Evolutionary conservation across 2,329 filamentous ascomycete genomes (phyloP).

Genomic region (Lasiodiplodia theobromae): DNA sequence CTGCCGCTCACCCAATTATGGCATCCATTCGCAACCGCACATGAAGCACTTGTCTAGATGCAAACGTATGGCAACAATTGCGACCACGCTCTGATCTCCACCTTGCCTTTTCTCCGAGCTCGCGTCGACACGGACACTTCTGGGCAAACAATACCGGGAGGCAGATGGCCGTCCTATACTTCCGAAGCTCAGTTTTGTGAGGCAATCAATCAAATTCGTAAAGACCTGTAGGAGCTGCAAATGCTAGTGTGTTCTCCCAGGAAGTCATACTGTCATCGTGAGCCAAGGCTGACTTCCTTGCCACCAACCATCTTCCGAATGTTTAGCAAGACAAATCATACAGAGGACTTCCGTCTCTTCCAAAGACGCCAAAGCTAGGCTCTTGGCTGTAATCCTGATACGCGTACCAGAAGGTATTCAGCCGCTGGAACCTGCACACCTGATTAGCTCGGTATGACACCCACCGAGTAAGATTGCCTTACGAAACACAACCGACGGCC

Average conservation of each 20-base stretch:
- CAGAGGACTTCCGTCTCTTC: conserved; percentile 44
- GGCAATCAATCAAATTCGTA: no score
- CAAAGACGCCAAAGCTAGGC: conserved; percentile 75
- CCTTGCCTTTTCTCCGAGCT: no score
- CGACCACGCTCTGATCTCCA: no score
- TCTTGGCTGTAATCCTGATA: conserved; percentile 70
- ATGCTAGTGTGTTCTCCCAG: not conserved
- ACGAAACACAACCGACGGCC: conserved; percentile 61
- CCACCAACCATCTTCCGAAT: not conserved
- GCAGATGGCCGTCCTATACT: no score
- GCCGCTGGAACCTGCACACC: conserved; percentile 62
- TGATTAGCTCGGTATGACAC: conserved; percentile 23
- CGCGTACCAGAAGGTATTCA: conserved; percentile 76
- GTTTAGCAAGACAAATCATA: conserved; percentile 45
- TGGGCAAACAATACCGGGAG: no score
- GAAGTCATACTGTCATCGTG: not conserved
- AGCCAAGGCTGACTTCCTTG: not conserved
- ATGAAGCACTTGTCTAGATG: no score
- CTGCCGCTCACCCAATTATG: no score
- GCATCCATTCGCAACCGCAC: no score
- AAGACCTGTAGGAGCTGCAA: not conserved
- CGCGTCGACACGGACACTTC: no score
- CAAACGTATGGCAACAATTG: no score
- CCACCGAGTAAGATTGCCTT: not conserved
- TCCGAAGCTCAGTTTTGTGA: no score